Conservation (phyloP, 2,329 filamentous ascomycete genomes). For the Curvularia hawaiiensis region DNA sequence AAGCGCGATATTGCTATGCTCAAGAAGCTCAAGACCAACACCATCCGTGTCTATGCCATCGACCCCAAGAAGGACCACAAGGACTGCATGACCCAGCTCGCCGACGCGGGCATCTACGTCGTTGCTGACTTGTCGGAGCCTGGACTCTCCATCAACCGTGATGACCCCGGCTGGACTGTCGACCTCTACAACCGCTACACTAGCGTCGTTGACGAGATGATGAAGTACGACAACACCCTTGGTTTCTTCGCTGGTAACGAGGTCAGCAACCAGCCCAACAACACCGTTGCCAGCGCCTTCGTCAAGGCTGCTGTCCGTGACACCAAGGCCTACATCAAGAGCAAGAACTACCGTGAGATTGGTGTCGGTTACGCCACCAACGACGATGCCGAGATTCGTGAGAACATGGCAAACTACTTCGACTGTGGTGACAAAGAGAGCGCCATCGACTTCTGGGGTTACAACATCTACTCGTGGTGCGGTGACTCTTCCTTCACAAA, state of each 20-base stretch:
- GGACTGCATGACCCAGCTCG: constrained; percentile 81
- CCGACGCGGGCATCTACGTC: constrained; percentile 90
- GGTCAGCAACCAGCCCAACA: constrained; percentile 86
- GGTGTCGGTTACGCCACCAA: constrained; percentile 96
- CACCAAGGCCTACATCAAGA: constrained; percentile 90
- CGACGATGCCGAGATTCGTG: constrained; percentile 84
- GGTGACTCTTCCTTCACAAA: constrained; percentile 76
- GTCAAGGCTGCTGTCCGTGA: constrained; percentile 98
- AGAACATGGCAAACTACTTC: constrained; percentile 87
- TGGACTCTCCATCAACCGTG: constrained; percentile 80
- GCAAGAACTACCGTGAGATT: constrained; percentile 75
- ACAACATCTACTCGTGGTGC: constrained; percentile 99
- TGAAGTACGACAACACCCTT: constrained; percentile 85
- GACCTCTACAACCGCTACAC: constrained; percentile 82
- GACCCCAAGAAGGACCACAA: constrained; percentile 79
- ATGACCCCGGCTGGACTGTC: constrained; percentile 77
- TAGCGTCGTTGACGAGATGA: constrained; percentile 78
- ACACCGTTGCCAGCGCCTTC: constrained; percentile 88
- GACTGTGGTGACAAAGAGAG: constrained; percentile 73
- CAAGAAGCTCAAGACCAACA: constrained; percentile 78
- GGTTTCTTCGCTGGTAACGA: constrained; percentile 99
- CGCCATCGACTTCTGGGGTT: constrained; percentile 96
- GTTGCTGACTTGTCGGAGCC: constrained; percentile 90
- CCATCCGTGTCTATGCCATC: constrained; percentile 91
- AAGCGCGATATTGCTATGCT: constrained; percentile 85